Base-by-base conservation (phyloP, 1,284 basidiomycete species). In the Malassezia pachydermatis region DNA sequence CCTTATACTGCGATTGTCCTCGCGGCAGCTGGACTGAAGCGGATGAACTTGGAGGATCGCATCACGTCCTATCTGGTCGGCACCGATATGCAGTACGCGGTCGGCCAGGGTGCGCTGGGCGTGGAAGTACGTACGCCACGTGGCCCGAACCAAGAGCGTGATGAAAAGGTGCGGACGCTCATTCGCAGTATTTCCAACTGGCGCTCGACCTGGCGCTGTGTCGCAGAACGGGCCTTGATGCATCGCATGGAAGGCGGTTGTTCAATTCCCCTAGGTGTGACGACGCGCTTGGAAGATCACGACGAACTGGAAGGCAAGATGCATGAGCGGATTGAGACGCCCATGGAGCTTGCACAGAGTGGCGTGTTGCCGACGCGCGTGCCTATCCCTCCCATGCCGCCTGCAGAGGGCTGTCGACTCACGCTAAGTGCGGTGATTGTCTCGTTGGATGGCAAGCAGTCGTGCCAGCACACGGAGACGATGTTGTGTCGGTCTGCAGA, bases 211-310 rank as follows among this genome's bases (percentile, higher is more conserved):
- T 65, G 58, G 51, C 53, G 65, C 23, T 58, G 54, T 33, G 61
- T 61, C 37, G 65, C 65, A 9, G 94, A 99, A 73, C 80, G 92
- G 10, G 84, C 84, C 1, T 83, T 86, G 71, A 76, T 98, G 56
- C 78, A 83, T 29, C 82, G 85, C 29, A 77, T 98, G 44, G 92
- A 98, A 72, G 94, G 94, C 10, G 94, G 90, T 23, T 98, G 94
- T 73, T 90, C 86, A 52, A 88, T 98, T 1, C 94, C 92, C 0
- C 89, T 96, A n/a, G 90, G 92, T 14, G 83, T 88, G 25, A 76
- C 79, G 50, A 83, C 81, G 48, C 58, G 41, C 58, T 67, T 70
- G 35, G 58, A 60, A 9, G 67, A 70, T 41, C 63, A 71, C 45
- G 57, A 55, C 7, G 51, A 53, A 33, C 46, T 64, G 20, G 67